Evolutionary conservation across 192 early-diverging fungal species (phyloP).

Genomic region (Diversispora epigaea): DNA sequence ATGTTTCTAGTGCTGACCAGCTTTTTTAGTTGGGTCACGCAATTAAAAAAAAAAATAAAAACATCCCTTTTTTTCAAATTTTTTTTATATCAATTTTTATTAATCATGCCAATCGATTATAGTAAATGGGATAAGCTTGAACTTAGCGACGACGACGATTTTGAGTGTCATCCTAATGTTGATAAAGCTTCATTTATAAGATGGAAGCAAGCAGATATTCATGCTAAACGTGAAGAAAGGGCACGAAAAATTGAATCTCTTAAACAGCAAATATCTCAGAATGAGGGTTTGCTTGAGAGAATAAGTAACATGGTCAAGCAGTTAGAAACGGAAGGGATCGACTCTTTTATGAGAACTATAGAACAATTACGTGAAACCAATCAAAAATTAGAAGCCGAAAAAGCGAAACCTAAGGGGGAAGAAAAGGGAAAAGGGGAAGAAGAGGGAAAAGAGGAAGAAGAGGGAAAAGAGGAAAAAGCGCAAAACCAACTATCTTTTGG

Average conservation of each 20-base stretch:
- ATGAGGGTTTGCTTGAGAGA: conserved; percentile 30
- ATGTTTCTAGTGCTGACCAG: conserved; percentile 5
- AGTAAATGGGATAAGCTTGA: conserved; percentile 97
- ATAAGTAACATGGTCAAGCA: conserved; percentile 31
- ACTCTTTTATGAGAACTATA: conserved; percentile 25
- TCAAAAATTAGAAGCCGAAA: neutral
- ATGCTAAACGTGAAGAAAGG: conserved; percentile 79
- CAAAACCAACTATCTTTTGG: conserved; percentile 20
- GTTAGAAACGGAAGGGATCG: conserved; percentile 28
- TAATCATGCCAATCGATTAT: conserved; percentile 68
- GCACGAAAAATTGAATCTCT: conserved; percentile 59
- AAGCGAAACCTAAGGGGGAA: neutral
- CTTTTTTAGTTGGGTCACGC: neutral
- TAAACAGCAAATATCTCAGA: conserved; percentile 35
- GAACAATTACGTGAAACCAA: conserved; percentile 20
- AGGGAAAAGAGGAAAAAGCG: neutral
- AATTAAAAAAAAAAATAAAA: neutral
- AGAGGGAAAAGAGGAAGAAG: neutral
- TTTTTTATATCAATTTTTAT: neutral
- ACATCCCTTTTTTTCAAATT: neutral
- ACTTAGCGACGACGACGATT: conserved; percentile 94
- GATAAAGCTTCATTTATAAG: conserved; percentile 89
- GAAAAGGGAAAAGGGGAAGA: neutral
- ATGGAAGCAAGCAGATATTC: conserved; percentile 88
- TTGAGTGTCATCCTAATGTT: conserved; percentile 94